These are phyloP conservation scores for Nitzschia sp. DNA, from an alignment of 108 stramenopile species.

Conservation along the genomic window DNA sequence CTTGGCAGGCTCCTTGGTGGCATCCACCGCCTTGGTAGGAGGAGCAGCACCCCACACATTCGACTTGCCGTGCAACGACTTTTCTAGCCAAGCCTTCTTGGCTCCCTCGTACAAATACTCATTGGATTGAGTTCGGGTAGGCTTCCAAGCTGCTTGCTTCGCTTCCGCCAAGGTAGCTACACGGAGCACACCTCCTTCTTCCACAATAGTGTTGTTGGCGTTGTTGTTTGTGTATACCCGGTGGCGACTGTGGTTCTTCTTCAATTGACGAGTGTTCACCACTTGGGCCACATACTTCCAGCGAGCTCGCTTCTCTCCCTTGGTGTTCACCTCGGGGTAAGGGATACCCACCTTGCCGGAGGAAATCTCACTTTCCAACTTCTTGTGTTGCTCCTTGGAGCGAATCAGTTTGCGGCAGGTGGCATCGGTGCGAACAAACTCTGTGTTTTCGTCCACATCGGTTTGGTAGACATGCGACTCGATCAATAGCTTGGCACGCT, in stretches of 20 bases:
- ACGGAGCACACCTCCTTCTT: slow-evolving; percentile 62
- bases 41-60: slow-evolving; percentile 65
- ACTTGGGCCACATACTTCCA: slow-evolving; percentile 83
- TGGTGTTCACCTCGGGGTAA: slow-evolving; percentile 51
- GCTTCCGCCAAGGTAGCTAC: slow-evolving; percentile 74
- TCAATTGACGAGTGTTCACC: slow-evolving; percentile 66
- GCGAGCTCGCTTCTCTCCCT: slow-evolving; percentile 51
- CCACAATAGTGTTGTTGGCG: slow-evolving; percentile 64
- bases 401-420: slow-evolving; percentile 42
- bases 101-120: slow-evolving; percentile 70
- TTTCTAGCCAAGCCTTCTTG: slow-evolving; percentile 72
- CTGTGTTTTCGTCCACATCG: slow-evolving; percentile 62
- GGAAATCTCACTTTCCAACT: slow-evolving; percentile 2
- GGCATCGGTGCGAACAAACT: slow-evolving; percentile 50
- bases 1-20: slow-evolving; percentile 6
- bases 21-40: slow-evolving; percentile 19
- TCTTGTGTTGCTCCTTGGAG: slow-evolving; percentile 14
- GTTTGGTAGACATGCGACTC: slow-evolving; percentile 63
- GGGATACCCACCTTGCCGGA: slow-evolving; percentile 20
- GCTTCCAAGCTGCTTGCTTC: slow-evolving; percentile 75
- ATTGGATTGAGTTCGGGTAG: slow-evolving; percentile 52
- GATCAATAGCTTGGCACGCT: slow-evolving; percentile 58
- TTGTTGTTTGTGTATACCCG: slow-evolving; percentile 44
- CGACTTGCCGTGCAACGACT: slow-evolving; percentile 56
- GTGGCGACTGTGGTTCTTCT: slow-evolving; percentile 26